Conservation (phyloP, 2,329 filamentous ascomycete genomes). For the Neoarthrinium moseri region DNA sequence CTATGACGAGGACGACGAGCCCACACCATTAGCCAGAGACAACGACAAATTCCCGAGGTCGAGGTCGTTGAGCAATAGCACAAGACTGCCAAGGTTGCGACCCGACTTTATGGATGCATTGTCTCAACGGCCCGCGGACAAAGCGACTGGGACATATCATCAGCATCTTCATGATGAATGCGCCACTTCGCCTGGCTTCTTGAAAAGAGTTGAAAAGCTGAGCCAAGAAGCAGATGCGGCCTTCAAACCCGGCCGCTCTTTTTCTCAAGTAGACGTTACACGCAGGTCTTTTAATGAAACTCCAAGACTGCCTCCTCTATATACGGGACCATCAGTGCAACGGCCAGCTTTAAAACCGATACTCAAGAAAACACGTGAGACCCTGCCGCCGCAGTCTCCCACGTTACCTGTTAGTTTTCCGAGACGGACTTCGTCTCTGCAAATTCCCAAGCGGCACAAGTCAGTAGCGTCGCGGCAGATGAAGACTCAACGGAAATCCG, state of each 20-base stretch:
- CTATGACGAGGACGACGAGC: conserved; percentile 22
- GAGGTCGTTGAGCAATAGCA: conserved; percentile 15
- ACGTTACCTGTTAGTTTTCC: conserved; percentile 21
- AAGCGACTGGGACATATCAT: conserved; percentile 18
- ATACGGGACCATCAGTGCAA: conserved; percentile 1
- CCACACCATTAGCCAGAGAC: conserved; percentile 20
- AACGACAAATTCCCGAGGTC: conserved; percentile 14
- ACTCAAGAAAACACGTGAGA: conserved; percentile 16
- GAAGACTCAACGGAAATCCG: conserved; percentile 23
- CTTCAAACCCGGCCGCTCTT: conserved; percentile 42
- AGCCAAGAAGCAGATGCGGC: conserved; percentile 50
- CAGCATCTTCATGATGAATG: conserved; percentile 15
- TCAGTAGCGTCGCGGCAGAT: conserved; percentile 36
- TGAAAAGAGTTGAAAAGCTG: conserved; percentile 41
- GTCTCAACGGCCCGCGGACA: conserved; percentile 23
- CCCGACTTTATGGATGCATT: conserved; percentile 29
- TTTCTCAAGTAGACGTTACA: conserved; percentile 35
- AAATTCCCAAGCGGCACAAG: conserved; percentile 38
- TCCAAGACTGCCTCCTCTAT: conserved; percentile 25
- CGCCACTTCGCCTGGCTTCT: conserved; percentile 22
- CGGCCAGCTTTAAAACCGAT: not conserved
- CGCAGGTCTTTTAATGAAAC: conserved; percentile 25
- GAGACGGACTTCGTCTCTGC: conserved; percentile 26
- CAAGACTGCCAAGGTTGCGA: conserved; percentile 16
- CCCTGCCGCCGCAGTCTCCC: conserved; percentile 13